Conservation (phyloP, 106 monocot species). For the Phalaenopsis equestris region DNA sequence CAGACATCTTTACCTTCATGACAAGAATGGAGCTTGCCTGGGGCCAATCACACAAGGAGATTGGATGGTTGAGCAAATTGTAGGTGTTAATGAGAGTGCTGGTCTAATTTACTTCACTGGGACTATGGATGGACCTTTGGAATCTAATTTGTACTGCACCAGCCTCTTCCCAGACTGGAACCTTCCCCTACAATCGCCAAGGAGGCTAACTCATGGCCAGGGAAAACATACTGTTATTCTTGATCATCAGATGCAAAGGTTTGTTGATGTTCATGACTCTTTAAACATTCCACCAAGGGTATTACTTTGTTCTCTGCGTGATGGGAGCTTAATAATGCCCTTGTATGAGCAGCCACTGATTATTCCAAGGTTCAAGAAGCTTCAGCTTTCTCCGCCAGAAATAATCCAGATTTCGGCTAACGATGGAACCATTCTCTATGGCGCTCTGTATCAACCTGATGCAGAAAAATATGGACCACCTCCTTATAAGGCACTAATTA, state of each 20-base stretch:
- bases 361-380: slow-evolving; percentile 34
- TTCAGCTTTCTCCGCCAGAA: slow-evolving; percentile 61
- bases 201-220: slow-evolving; percentile 64
- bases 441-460: slow-evolving; percentile 82
- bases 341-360: slow-evolving; percentile 63
- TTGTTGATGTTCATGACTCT: slow-evolving; percentile 88
- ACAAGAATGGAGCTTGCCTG: slow-evolving; percentile 58
- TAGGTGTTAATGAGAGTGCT: slow-evolving; percentile 77
- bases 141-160: slow-evolving; percentile 61
- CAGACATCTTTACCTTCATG: slow-evolving; percentile 91
- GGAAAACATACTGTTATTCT: slow-evolving; percentile 80
- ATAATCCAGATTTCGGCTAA: slow-evolving; percentile 53
- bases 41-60: slow-evolving; percentile 90
- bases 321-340: slow-evolving; percentile 68
- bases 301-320: slow-evolving; percentile 62
- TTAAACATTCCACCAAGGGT: slow-evolving; percentile 63
- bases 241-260: slow-evolving; percentile 86
- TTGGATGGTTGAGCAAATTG: slow-evolving; percentile 97
- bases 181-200: slow-evolving; percentile 54
- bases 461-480: slow-evolving; percentile 75
- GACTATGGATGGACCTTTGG: slow-evolving; percentile 80
- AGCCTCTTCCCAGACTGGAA: slow-evolving; percentile 69
- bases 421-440: slow-evolving; percentile 74
- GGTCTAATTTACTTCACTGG: slow-evolving; percentile 87
- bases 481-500: slow-evolving; percentile 80